Evolutionary conservation across 371 early-diverging fungal genomes (phyloP).

Genomic region (Mucor plumbeus): DNA sequence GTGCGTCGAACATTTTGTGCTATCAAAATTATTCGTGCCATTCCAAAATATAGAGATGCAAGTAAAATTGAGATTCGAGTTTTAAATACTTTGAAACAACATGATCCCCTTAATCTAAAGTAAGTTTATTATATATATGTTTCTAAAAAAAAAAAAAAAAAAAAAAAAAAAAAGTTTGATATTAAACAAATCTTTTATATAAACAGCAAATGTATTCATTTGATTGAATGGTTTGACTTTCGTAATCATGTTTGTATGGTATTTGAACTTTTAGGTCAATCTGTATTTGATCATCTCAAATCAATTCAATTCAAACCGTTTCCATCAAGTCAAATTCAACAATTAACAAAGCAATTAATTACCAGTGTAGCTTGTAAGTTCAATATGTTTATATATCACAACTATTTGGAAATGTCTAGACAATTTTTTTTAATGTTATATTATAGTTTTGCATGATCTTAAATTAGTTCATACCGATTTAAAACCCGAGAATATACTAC

Average conservation of each 20-base stretch:
- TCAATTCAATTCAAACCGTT: conserved; percentile 86
- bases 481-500: conserved; percentile 89
- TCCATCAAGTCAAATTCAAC: conserved; percentile 79
- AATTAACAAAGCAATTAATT: conserved; percentile 79
- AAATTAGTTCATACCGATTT: conserved; percentile 91
- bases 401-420: not conserved
- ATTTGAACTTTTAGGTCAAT: conserved; percentile 86
- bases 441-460: conserved; percentile 77
- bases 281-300: conserved; percentile 93
- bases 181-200: too few relatives aligned
- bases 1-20: conserved; percentile 55
- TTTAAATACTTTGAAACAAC: conserved; percentile 72
- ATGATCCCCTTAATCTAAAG: conserved; percentile 75
- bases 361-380: conserved; percentile 74
- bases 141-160: too few relatives aligned
- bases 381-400: too few relatives aligned
- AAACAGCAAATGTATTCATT: conserved; percentile 71
- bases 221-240: conserved; percentile 81
- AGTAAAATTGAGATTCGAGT: conserved; percentile 89
- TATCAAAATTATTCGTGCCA: conserved; percentile 92
- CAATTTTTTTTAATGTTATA: not conserved
- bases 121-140: conserved; percentile 27
- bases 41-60: conserved; percentile 94
- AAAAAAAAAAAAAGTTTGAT: too few relatives aligned
- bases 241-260: conserved; percentile 96